Base-by-base conservation (phyloP, 164 flowering plant species). In the Vitis riparia region DNA sequence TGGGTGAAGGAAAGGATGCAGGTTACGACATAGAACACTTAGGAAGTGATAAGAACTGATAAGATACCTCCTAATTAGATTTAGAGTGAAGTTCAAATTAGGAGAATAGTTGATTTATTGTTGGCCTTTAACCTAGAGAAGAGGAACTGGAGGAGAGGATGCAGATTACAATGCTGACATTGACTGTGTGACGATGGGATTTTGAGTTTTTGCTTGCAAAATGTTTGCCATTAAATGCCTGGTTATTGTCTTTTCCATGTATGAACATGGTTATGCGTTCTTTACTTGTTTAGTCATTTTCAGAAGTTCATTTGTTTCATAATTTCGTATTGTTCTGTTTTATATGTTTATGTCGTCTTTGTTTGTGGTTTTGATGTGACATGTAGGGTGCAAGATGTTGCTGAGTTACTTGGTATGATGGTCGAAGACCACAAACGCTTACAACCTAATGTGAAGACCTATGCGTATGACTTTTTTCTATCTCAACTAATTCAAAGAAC, bases 331-430 rank as follows among this genome's bases (percentile, higher is more conserved):
- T 63, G 16, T 29, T 47, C 13, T 37, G 27, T 48, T 50, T 12
- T 1, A 15, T 59, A 23, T 12, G 13, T 55, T 4, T 17, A 0
- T 56, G 3, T 69, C 16, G 16, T 17, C 59, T 49, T 37, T 16
- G 51, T 30, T 32, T 57, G 47, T 44, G 55, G 14, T 69, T 63
- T 72, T 27, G 13, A 23, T 66, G 51, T 78, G 68, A 62, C 62
- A 49, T 75, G 68, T 73, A 93, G 99, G 85, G 92, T 91, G 72
- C 98, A 90, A 79, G 98, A 95, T 87, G 98, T 95, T 65, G 92
- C 97, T 67, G 98, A 91, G 79, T 80, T 95, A 72, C 94, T 95
- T 63, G 99, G 99, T 66, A 89, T 95, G 99, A 93, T 95, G 99
- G 91, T 95, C 79, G 98, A 95, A 81, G 89, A 85, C 71, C 88